Percentiles rank a stretch among this genome's conserved stretches.
Evolutionary conservation across 306 rosid species (phyloP).

Genomic region (Alnus glutinosa): DNA sequence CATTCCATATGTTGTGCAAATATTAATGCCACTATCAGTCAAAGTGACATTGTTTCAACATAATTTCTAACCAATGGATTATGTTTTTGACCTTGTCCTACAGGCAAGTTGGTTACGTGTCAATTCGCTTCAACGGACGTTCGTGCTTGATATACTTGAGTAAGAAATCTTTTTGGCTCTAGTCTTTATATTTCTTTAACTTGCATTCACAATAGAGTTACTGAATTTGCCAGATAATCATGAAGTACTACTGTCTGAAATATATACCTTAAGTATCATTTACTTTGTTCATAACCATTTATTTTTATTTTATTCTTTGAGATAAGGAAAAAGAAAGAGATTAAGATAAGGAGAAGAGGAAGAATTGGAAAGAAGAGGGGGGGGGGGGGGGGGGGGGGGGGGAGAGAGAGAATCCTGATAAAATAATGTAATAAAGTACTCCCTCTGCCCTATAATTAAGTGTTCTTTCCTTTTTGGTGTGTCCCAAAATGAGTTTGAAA

Average conservation of each 20-base stretch:
- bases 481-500: not conserved
- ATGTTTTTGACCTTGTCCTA: constrained; percentile 30
- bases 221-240: not conserved
- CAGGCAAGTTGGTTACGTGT: constrained; percentile 88
- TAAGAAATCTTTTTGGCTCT: constrained; percentile 44
- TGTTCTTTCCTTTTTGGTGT: not conserved
- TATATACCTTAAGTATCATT: not conserved
- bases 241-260: not conserved
- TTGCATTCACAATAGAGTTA: not conserved
- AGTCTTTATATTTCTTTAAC: constrained; percentile 17
- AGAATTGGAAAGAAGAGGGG: not conserved
- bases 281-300: not conserved
- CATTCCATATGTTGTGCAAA: constrained; percentile 3
- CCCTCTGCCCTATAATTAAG: not conserved
- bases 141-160: constrained; percentile 97
- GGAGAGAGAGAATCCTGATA: not conserved
- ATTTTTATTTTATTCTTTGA: not conserved
- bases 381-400: too few species aligned
- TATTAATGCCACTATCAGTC: constrained; percentile 17
- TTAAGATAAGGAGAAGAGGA: not conserved
- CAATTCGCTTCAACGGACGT: constrained; percentile 74
- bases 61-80: constrained; percentile 29
- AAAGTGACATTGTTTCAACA: constrained; percentile 22
- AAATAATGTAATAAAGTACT: not conserved
- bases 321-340: not conserved